Conservation (phyloP, 2,329 filamentous ascomycete species). For the Diplodia intermedia region DNA sequence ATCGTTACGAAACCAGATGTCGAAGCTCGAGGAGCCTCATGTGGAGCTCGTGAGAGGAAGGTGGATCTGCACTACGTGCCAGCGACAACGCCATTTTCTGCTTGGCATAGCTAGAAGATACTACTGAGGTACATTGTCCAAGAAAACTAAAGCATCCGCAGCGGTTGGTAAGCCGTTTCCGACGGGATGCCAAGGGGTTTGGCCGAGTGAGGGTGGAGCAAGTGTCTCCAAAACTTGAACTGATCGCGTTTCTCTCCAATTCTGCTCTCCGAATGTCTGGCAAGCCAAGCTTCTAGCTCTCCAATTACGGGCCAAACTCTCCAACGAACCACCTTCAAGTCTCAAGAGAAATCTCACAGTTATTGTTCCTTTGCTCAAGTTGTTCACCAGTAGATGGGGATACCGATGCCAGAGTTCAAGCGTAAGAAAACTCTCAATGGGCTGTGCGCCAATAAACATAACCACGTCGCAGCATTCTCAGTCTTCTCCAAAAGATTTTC, state of each 20-base stretch:
- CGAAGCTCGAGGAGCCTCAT: background rate
- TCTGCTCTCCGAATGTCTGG: background rate
- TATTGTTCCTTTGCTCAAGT: background rate
- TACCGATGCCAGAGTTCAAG: too few species aligned
- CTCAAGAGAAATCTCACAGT: background rate
- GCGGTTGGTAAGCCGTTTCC: background rate
- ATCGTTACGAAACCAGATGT: constrained; percentile 1
- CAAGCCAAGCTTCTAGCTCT: background rate
- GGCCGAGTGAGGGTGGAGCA: background rate
- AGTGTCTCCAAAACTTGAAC: background rate
- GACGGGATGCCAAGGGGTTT: background rate
- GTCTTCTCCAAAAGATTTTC: too few species aligned
- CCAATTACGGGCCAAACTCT: background rate
- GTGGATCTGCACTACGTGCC: background rate
- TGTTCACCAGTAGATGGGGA: background rate
- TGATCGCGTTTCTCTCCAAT: background rate
- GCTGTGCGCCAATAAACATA: too few species aligned
- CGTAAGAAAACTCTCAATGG: too few species aligned
- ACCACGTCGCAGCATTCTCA: too few species aligned
- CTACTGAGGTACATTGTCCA: background rate
- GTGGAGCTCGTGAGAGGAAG: background rate
- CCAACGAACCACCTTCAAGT: background rate
- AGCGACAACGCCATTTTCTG: background rate
- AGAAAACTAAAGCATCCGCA: background rate
- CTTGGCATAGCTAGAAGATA: background rate